Percentiles rank a stretch among this genome's conserved stretches.
phyloP scores from a whole-genome alignment of 495 filamentous ascomycete species.

The Geoglossum glabrum region DNA sequence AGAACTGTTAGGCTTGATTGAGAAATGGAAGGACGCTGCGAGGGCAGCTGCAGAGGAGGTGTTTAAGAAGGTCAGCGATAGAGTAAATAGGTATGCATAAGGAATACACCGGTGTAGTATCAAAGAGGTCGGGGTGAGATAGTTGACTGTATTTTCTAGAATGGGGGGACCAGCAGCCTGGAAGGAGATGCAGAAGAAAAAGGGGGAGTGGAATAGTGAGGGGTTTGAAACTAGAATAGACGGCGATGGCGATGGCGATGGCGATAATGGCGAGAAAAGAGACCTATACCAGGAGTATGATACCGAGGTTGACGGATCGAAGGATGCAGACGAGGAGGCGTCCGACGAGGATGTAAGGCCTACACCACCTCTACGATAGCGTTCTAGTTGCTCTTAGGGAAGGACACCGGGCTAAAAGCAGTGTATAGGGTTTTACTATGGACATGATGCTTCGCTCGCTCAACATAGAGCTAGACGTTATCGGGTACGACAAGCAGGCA shows the following conservation, averaged over 20 bases:
- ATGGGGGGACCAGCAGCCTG: slow-evolving; percentile 40
- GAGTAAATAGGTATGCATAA: slow-evolving; percentile 5
- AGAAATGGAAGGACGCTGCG: slow-evolving; percentile 27
- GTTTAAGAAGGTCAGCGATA: slow-evolving; percentile 19
- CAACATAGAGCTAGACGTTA: slow-evolving; percentile 39
- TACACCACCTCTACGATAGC: background rate
- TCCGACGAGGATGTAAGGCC: slow-evolving; percentile 4
- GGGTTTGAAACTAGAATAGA: slow-evolving; percentile 16
- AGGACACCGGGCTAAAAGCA: background rate
- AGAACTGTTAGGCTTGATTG: slow-evolving; percentile 4
- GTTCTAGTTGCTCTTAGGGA: background rate
- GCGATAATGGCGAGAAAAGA: slow-evolving; percentile 19
- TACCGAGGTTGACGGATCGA: background rate
- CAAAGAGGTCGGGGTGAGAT: background rate
- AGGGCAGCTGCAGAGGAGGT: slow-evolving; percentile 33
- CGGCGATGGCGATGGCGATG: slow-evolving; percentile 10
- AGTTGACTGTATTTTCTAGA: slow-evolving; percentile 4
- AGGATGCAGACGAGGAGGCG: background rate
- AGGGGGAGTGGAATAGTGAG: slow-evolving; percentile 17
- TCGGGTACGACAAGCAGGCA: slow-evolving; percentile 36
- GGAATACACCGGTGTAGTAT: background rate
- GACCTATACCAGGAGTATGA: slow-evolving; percentile 15
- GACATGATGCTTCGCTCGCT: slow-evolving; percentile 48
- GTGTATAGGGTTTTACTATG: slow-evolving; percentile 41
- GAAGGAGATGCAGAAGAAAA: slow-evolving; percentile 26